Base-by-base conservation (phyloP, 768 basidiomycete species). In the Boletus rex-veris region DNA sequence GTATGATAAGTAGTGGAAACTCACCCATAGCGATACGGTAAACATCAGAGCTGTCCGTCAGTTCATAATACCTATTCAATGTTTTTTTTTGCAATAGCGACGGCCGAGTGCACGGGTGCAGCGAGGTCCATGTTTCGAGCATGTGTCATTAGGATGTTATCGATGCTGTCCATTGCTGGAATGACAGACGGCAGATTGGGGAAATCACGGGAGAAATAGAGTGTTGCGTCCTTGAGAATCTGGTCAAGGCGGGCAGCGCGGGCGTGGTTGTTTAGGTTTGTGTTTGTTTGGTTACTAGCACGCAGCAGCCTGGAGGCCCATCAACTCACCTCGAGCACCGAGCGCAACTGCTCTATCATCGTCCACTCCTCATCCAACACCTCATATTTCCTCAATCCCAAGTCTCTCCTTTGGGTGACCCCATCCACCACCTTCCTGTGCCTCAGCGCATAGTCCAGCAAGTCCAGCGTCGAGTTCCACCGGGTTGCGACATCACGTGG, bases 321-420 rank as follows among this genome's bases (percentile, higher is more conserved):
- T 12, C 14, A 6, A 36, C 63, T 18, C 50, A 74, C 70, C 63
- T 68, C 61, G 2, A 75, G 58, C 10, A 69, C 50, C 26, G 66
- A 62, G 0, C 52, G 18, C 7, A 79, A 55, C 53, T 78, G 62
- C 10, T 51, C 43, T 1, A 66, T 57, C 10, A 76, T 54, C 2
- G 21, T 33, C 76, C 76, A 78, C 46, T 78, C 70, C 1, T 43
- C 46, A 10, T 53, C 19, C 1, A 30, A 40, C 36, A 74, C 55
- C 47, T 69, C 64, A 47, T 74, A 38, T 55, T 44, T 3, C 57
- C 35, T 50, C 52, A 61, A 38, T 14, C 31, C 19, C 26, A 26
- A 26, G 26, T 26, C 26, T 26, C 26, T 26, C 26, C 6, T 26
- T 26, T 26, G 26, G 26, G 64, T 70, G 0, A 71, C 46, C 15